These are phyloP conservation scores for Fusarium papillatum DNA, from an alignment of 2,329 filamentous ascomycete species.

Conservation along the genomic window DNA sequence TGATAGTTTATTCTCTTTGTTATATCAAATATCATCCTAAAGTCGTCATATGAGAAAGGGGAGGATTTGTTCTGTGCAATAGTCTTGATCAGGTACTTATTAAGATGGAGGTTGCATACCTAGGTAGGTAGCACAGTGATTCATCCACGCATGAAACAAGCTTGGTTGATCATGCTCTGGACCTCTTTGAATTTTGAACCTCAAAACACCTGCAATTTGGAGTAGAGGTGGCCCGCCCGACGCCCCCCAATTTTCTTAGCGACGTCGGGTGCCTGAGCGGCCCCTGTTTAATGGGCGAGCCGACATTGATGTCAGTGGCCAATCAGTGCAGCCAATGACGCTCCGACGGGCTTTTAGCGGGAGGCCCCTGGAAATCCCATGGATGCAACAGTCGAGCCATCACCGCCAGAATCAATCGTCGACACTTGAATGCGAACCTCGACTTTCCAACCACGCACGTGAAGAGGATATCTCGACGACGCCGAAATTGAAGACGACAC, in stretches of 20 bases:
- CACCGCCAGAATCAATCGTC: constrained; percentile 10
- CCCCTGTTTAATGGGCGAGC: constrained; percentile 22
- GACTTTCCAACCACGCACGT: constrained; percentile 8
- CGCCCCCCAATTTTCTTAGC: neutral
- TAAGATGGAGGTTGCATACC: too few species aligned
- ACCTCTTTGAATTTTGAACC: neutral
- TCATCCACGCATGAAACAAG: neutral
- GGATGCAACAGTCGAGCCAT: constrained; percentile 10
- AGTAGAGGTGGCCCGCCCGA: neutral
- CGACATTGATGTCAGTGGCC: neutral
- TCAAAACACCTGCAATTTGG: neutral
- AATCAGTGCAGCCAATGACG: constrained; percentile 26
- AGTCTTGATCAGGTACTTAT: too few species aligned
- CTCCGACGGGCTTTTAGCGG: constrained; percentile 9
- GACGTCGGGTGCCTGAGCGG: neutral
- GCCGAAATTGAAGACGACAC: neutral
- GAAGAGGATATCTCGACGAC: neutral
- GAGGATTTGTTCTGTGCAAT: too few species aligned
- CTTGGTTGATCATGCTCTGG: neutral
- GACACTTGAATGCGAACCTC: neutral
- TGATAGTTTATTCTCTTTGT: neutral
- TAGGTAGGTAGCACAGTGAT: too few species aligned
- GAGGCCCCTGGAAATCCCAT: constrained; percentile 28
- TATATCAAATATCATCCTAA: neutral
- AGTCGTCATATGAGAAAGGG: neutral